Conservation (phyloP, 345 rosid species). For the Hibiscus trionum region DNA sequence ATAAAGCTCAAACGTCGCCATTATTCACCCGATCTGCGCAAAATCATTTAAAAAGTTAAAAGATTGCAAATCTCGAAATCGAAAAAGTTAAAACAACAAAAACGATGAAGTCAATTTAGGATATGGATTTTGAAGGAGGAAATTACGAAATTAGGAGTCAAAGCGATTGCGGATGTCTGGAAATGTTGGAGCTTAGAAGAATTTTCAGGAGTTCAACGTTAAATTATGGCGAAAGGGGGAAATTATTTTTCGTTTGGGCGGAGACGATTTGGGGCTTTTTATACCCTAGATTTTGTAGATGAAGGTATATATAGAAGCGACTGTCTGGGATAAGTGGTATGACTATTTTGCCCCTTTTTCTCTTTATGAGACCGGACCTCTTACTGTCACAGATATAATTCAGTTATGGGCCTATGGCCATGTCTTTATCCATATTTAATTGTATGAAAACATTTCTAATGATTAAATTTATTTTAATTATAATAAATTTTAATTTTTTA, state of each 20-base stretch:
- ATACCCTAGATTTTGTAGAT: slow-evolving; percentile 85
- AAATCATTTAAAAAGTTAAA: neutral
- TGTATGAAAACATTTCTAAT: no score
- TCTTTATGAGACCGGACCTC: neutral
- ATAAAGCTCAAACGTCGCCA: slow-evolving; percentile 98
- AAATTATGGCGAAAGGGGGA: slow-evolving; percentile 4
- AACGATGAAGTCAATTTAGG: neutral
- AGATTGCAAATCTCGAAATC: slow-evolving; percentile 3
- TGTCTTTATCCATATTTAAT: neutral
- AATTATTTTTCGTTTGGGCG: slow-evolving; percentile 37
- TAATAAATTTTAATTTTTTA: no score
- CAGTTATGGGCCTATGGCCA: neutral
- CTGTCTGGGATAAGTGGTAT: slow-evolving; percentile 11
- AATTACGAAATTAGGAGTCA: slow-evolving; percentile 26
- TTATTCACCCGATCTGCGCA: slow-evolving; percentile 29
- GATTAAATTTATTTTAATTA: no score
- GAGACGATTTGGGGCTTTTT: slow-evolving; percentile 53
- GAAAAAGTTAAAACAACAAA: neutral
- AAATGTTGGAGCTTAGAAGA: slow-evolving; percentile 1
- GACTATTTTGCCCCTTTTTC: slow-evolving; percentile 24
- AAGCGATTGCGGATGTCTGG: slow-evolving; percentile 13
- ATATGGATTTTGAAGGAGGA: neutral
- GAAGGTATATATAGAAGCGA: slow-evolving; percentile 56
- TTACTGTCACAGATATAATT: neutral
- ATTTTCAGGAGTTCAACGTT: slow-evolving; percentile 24